Evolutionary conservation across 768 basidiomycete species (phyloP), one percentile per base, ranked within the genome.

Genomic region (Trametopsis cervina): DNA sequence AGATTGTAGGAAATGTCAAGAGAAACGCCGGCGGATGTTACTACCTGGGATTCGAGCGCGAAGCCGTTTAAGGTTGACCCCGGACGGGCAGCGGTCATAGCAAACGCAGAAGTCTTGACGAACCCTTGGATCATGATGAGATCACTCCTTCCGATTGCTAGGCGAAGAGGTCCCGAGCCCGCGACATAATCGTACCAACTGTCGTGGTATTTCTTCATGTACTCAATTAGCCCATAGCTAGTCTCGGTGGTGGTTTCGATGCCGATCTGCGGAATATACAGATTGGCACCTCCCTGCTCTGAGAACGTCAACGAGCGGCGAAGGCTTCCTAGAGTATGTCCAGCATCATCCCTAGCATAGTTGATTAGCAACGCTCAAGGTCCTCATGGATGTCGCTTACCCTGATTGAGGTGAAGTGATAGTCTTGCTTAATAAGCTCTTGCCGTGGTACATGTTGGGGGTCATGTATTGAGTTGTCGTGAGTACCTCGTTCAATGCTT

Each of bases 71-170:
- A 33, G 29, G 15, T 15, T 7, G 29, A 33, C 15, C 29, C 29
- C 15, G 15, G 9, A 7, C 29, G 7, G 22, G 47, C 47, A 15
- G 46, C 51, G 22, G 45, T 42, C 2, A 53, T 47, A 13, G 44
- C 46, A 46, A 46, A 53, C 11, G 44, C 18, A 1, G 42, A 21
- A 4, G 47, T 45, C 43, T 45, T 44, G 15, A 49, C 44, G 1
- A 17, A n/a, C 2, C 52, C 52, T 22, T 43, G 42, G 35, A 49
- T 27, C 11, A 53, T 7, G 4, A 52, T 21, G 29, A 47, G 15
- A 22, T 46, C 45, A 20, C 46, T 39, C 7, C 38, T 21, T 18
- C 39, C 48, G 20, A 22, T 12, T 7, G 39, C 43, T 3, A 49
- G 41, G 6, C 42, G 43, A 13, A 44, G 42, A n/a, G n/a, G n/a